These are phyloP conservation scores for Apiospora pterosperma DNA, from an alignment of 2,329 filamentous ascomycete genomes.

Conservation along the genomic window DNA sequence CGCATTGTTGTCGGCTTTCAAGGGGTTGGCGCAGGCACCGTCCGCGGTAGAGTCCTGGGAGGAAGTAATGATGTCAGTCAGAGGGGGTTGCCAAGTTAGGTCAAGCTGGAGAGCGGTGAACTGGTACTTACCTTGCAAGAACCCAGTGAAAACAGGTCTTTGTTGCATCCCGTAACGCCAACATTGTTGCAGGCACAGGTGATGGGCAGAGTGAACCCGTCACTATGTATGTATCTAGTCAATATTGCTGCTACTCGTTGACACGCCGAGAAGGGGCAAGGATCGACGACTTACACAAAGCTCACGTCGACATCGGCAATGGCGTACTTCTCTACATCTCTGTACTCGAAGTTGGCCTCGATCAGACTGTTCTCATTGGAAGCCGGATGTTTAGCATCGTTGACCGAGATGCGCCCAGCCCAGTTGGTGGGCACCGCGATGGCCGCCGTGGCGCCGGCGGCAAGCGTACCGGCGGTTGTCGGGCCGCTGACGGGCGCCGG, in stretches of 20 bases:
- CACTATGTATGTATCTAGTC: neutral
- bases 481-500: neutral
- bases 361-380: neutral
- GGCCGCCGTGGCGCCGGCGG: neutral
- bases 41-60: neutral
- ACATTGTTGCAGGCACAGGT: neutral
- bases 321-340: neutral
- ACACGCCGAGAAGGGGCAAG: neutral
- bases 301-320: neutral
- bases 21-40: neutral
- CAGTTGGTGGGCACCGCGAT: neutral
- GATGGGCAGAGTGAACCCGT: neutral
- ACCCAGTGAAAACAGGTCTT: neutral
- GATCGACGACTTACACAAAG: conserved; percentile 4
- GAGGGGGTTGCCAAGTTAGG: too few species aligned
- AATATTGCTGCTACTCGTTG: neutral
- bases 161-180: neutral
- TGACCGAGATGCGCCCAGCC: neutral
- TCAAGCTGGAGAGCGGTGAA: neutral
- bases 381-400: neutral
- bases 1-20: neutral
- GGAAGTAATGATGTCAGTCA: neutral
- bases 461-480: neutral
- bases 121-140: neutral
- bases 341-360: neutral